These are phyloP conservation scores for Linnemannia exigua DNA, from an alignment of 192 early-diverging fungal genomes.

Conservation along the genomic window DNA sequence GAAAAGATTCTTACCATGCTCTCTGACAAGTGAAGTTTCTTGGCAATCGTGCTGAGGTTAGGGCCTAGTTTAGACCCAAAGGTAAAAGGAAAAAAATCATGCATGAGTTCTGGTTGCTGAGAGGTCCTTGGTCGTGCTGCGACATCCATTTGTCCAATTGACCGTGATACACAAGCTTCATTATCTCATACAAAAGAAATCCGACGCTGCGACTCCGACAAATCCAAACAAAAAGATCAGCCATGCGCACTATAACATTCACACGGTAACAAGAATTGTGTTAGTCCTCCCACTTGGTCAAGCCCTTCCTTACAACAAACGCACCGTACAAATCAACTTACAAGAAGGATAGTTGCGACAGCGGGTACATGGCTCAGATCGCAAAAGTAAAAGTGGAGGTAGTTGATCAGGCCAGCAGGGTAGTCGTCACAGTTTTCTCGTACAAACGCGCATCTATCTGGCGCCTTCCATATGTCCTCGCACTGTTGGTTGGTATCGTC, in stretches of 20 bases:
- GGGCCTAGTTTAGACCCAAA: constrained; percentile 62
- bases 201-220: constrained; percentile 84
- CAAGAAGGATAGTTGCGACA: constrained; percentile 60
- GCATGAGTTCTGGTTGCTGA: background rate
- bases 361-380: constrained; percentile 41
- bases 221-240: constrained; percentile 80
- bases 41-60: constrained; percentile 86
- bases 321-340: constrained; percentile 22
- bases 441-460: constrained; percentile 72
- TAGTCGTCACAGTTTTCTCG: constrained; percentile 73
- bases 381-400: constrained; percentile 73
- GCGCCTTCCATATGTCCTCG: constrained; percentile 64
- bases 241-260: constrained; percentile 69
- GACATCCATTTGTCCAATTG: background rate
- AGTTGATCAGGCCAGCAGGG: constrained; percentile 72
- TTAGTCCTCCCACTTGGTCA: background rate
- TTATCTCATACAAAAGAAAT: constrained; percentile 87
- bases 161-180: background rate
- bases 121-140: background rate
- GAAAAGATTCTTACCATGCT: constrained; percentile 69
- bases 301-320: background rate
- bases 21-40: constrained; percentile 83
- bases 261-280: background rate
- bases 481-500: constrained; percentile 41
- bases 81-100: background rate